Evolutionary conservation across 2,329 filamentous ascomycete species (phyloP).

Genomic region (Nectriaceae sp.): DNA sequence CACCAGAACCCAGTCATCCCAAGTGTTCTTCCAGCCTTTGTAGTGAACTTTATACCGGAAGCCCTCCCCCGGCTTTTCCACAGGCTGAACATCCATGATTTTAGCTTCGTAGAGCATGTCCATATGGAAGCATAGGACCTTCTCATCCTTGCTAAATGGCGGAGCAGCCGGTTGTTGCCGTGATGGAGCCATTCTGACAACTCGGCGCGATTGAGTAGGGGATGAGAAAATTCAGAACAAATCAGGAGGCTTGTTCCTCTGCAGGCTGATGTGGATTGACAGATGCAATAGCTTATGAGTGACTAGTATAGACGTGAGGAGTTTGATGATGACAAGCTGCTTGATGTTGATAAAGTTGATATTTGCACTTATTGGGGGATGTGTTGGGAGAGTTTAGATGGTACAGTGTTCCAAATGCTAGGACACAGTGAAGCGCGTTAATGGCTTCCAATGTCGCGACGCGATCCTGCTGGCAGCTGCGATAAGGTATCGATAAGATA

Average conservation of each 20-base stretch:
- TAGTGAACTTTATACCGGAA: slow-evolving; percentile 95
- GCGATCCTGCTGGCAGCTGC: neutral
- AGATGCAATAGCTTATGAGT: slow-evolving; percentile 1
- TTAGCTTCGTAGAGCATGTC: slow-evolving; percentile 98
- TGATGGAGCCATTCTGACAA: slow-evolving; percentile 41
- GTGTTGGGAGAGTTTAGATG: slow-evolving; percentile 7
- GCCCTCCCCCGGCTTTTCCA: slow-evolving; percentile 68
- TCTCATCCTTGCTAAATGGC: slow-evolving; percentile 77
- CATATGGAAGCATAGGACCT: slow-evolving; percentile 94
- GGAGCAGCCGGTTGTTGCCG: slow-evolving; percentile 47
- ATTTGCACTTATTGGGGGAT: no score
- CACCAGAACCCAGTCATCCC: slow-evolving; percentile 97
- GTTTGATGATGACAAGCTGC: no score
- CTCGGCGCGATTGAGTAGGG: neutral
- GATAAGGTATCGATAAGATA: slow-evolving; percentile 18
- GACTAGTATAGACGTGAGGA: no score
- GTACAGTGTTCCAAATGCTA: slow-evolving; percentile 17
- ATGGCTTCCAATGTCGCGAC: neutral
- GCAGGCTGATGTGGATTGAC: slow-evolving; percentile 3
- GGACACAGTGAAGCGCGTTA: slow-evolving; percentile 12
- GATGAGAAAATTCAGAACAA: no score
- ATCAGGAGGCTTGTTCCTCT: no score
- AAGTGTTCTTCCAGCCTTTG: slow-evolving; percentile 99
- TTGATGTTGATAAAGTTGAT: no score
- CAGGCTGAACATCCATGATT: slow-evolving; percentile 75